These are phyloP conservation scores for Tremella mesenterica DNA, from an alignment of 768 basidiomycete genomes.

Conservation along the genomic window DNA sequence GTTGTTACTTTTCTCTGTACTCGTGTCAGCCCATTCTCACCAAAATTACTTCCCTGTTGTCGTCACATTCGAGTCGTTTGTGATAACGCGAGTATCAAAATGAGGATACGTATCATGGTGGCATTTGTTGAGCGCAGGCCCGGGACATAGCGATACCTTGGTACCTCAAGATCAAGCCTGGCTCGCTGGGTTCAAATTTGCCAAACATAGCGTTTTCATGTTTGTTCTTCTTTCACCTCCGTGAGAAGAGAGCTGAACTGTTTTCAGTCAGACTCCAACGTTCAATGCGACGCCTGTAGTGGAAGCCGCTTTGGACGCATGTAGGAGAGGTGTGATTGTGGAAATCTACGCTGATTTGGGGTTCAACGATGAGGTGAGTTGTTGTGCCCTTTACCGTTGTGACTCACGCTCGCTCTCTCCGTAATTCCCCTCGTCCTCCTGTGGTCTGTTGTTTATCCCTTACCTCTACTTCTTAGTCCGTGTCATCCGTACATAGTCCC, in stretches of 20 bases:
- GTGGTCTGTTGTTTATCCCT: too few relatives aligned
- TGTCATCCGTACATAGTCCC: too few relatives aligned
- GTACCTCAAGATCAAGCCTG: conserved; percentile 58
- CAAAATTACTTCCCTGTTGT: too few relatives aligned
- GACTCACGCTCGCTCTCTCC: neutral
- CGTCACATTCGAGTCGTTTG: too few relatives aligned
- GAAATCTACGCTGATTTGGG: conserved; percentile 56
- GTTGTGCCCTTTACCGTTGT: too few relatives aligned
- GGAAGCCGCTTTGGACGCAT: conserved; percentile 53
- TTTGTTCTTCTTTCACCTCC: conserved; percentile 18
- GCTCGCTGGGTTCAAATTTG: conserved; percentile 55
- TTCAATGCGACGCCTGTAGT: conserved; percentile 59
- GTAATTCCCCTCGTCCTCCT: neutral
- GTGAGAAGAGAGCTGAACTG: neutral
- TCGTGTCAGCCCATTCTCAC: too few relatives aligned
- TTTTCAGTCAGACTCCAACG: conserved; percentile 55
- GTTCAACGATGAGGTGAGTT: conserved; percentile 47
- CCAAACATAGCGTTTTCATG: conserved; percentile 56
- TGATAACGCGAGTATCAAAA: too few relatives aligned
- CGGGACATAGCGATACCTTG: conserved; percentile 47
- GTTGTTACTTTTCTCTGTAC: conserved; percentile 7
- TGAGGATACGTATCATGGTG: too few relatives aligned
- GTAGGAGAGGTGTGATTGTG: conserved; percentile 53
- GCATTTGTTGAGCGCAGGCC: conserved; percentile 23
- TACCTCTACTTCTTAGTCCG: too few relatives aligned